Evolutionary conservation across 495 filamentous ascomycete genomes (phyloP).

Genomic region (Talaromyces stipitatus): DNA sequence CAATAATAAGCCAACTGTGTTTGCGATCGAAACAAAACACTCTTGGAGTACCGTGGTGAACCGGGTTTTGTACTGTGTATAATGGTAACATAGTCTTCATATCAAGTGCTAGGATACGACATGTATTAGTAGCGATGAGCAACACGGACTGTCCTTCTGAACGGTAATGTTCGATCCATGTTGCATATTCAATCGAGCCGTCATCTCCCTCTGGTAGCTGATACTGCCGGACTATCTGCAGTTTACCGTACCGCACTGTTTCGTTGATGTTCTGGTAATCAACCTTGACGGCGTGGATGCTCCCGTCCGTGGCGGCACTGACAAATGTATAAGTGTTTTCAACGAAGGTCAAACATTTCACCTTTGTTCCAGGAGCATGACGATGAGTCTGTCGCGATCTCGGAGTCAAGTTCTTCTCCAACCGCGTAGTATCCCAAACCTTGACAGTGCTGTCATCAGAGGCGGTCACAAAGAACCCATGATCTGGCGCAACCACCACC

Average conservation of each 20-base stretch:
- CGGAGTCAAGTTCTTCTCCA: slow-evolving; percentile 85
- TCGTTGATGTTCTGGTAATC: slow-evolving; percentile 58
- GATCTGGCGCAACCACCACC: slow-evolving; percentile 78
- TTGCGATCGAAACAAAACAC: slow-evolving; percentile 83
- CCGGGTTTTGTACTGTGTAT: slow-evolving; percentile 78
- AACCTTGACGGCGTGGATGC: slow-evolving; percentile 80
- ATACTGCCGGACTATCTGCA: slow-evolving; percentile 69
- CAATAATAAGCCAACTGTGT: slow-evolving; percentile 82
- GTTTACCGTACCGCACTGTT: slow-evolving; percentile 66
- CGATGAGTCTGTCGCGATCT: slow-evolving; percentile 81
- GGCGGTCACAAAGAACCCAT: slow-evolving; percentile 88
- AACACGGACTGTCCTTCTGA: slow-evolving; percentile 72
- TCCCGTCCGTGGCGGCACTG: slow-evolving; percentile 84
- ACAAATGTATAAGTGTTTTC: slow-evolving; percentile 92
- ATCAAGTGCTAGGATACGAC: slow-evolving; percentile 75
- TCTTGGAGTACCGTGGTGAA: slow-evolving; percentile 88
- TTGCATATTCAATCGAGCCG: slow-evolving; percentile 56
- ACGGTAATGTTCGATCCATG: slow-evolving; percentile 91
- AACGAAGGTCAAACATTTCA: slow-evolving; percentile 79
- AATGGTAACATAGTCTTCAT: slow-evolving; percentile 78
- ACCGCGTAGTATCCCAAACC: slow-evolving; percentile 83
- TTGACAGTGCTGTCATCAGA: slow-evolving; percentile 90
- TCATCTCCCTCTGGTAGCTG: slow-evolving; percentile 50
- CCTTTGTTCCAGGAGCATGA: slow-evolving; percentile 60
- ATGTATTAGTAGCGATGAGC: slow-evolving; percentile 79